phyloP scores from a whole-genome alignment of 441 rosid species.

The Gossypium laxum region DNA sequence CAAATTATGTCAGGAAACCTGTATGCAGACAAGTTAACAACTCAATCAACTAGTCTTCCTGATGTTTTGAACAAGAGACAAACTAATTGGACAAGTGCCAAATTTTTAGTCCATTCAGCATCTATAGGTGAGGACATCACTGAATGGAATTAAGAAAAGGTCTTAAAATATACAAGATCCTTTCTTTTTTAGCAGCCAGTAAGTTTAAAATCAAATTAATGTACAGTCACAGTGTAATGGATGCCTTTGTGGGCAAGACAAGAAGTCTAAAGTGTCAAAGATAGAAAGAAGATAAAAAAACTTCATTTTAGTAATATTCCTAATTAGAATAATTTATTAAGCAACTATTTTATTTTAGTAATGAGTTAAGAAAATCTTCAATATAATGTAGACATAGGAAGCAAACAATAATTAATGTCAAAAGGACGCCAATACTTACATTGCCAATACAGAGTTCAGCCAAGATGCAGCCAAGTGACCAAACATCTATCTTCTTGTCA shows the following conservation, averaged over 20 bases:
- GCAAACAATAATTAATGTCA: not conserved
- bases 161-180: not conserved
- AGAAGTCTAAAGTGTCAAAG: too few relatives aligned
- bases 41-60: not conserved
- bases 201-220: conserved; percentile 1
- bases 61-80: not conserved
- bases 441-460: conserved; percentile 95
- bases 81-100: not conserved
- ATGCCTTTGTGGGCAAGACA: too few relatives aligned
- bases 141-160: not conserved
- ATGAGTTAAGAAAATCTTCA: not conserved
- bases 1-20: not conserved
- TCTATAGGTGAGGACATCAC: not conserved
- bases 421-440: conserved; percentile 44
- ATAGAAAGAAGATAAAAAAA: too few relatives aligned
- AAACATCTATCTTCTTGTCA: conserved; percentile 80
- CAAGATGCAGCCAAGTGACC: conserved; percentile 98
- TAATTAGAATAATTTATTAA: too few relatives aligned
- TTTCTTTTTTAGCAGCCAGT: not conserved
- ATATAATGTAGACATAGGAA: not conserved
- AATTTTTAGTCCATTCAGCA: not conserved
- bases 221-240: not conserved
- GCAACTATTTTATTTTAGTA: too few relatives aligned
- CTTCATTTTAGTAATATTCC: too few relatives aligned
- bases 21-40: not conserved